These are phyloP conservation scores for Curvularia spicifera DNA, from an alignment of 2,329 filamentous ascomycete species.

Conservation along the genomic window DNA sequence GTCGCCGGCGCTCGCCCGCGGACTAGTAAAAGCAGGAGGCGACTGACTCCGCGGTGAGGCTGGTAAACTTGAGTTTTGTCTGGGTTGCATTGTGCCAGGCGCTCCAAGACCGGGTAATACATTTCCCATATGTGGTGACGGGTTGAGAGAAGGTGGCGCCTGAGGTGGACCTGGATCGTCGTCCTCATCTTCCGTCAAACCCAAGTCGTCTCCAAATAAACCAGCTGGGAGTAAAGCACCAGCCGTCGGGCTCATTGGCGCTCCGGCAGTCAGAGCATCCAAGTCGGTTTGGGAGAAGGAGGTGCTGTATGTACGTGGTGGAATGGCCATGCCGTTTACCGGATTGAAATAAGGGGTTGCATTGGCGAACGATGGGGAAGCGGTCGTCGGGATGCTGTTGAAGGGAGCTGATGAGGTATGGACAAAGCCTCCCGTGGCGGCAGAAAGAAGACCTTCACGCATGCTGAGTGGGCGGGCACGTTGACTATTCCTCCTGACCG, in stretches of 20 bases:
- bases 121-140: conserved; percentile 40
- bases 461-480: conserved; percentile 50
- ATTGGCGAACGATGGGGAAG: conserved; percentile 60
- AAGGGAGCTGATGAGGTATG: conserved; percentile 52
- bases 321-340: conserved; percentile 66
- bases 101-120: conserved; percentile 53
- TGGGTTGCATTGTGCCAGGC: conserved; percentile 44
- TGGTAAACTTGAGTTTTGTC: conserved; percentile 52
- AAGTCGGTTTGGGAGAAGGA: conserved; percentile 67
- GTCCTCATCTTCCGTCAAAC: conserved; percentile 50
- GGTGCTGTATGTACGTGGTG: conserved; percentile 31
- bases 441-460: conserved; percentile 44
- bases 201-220: conserved; percentile 68
- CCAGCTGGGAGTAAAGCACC: conserved; percentile 75
- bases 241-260: conserved; percentile 78
- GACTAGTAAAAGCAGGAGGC: conserved; percentile 56
- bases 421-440: conserved; percentile 43
- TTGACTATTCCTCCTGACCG: conserved; percentile 50
- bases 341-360: conserved; percentile 63
- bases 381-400: conserved; percentile 55
- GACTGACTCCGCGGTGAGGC: conserved; percentile 52
- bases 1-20: conserved; percentile 55
- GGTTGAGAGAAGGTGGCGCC: conserved; percentile 31
- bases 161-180: conserved; percentile 39
- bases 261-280: conserved; percentile 66